Conservation (phyloP, 2,329 filamentous ascomycete genomes). For the Fusarium albidum region DNA sequence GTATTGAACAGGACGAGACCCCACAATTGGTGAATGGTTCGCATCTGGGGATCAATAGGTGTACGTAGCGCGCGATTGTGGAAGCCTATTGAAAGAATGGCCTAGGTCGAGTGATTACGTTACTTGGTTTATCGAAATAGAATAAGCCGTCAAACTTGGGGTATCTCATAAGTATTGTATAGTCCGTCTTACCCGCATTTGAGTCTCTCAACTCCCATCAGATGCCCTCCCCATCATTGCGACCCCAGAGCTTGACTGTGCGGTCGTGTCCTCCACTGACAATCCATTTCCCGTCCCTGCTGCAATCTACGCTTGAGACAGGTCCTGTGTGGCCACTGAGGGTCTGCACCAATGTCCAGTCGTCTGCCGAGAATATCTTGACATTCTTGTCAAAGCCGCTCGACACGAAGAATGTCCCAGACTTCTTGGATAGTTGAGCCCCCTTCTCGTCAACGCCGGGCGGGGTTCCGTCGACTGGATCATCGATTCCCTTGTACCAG, state of each 20-base stretch:
- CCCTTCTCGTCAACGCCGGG: conserved; percentile 72
- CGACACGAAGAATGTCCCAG: conserved; percentile 89
- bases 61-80: neutral
- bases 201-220: conserved; percentile 38
- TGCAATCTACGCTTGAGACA: conserved; percentile 90
- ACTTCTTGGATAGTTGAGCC: conserved; percentile 77
- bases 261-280: conserved; percentile 93
- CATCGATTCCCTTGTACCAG: conserved; percentile 91
- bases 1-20: conserved; percentile 5
- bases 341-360: conserved; percentile 90
- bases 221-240: conserved; percentile 73
- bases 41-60: neutral
- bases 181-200: conserved; percentile 25
- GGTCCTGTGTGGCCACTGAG: conserved; percentile 91
- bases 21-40: conserved; percentile 1
- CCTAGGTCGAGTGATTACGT: neutral
- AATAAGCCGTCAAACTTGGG: conserved; percentile 26
- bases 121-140: conserved; percentile 1
- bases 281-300: conserved; percentile 87
- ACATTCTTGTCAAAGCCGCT: conserved; percentile 94
- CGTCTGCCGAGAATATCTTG: conserved; percentile 95
- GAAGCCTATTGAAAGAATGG: neutral
- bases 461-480: conserved; percentile 68
- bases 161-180: conserved; percentile 37
- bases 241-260: conserved; percentile 95